A percentile compares a stretch with the other conserved stretches of the same genome.
These are phyloP conservation scores for Isoetes engelmannii DNA, from an alignment of 83 land plant genomes.

Conservation along the genomic window DNA sequence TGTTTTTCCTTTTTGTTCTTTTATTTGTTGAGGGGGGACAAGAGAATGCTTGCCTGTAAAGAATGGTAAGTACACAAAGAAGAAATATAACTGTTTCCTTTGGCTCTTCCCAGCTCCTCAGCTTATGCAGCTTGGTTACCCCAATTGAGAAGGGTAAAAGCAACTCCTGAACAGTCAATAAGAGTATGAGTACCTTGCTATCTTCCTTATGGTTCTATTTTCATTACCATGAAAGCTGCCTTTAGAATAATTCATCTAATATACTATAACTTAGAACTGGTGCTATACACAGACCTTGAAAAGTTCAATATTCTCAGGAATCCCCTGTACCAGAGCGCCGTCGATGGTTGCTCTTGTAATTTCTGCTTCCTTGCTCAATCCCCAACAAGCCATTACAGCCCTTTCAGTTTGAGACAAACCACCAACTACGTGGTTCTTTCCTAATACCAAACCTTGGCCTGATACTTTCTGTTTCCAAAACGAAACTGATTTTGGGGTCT, in stretches of 20 bases:
- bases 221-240: neutral
- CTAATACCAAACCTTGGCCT: constrained; percentile 55
- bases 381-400: constrained; percentile 58
- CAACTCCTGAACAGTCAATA: constrained; percentile 52
- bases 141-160: constrained; percentile 54
- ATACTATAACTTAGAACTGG: neutral
- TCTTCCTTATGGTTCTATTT: neutral
- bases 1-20: too few species aligned
- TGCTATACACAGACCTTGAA: constrained; percentile 51
- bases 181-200: neutral
- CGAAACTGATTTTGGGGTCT: constrained; percentile 39
- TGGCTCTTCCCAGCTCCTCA: constrained; percentile 85
- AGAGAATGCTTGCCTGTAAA: constrained; percentile 50
- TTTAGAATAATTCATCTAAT: neutral
- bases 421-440: constrained; percentile 75
- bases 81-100: constrained; percentile 51
- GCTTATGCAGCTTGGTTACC: constrained; percentile 49
- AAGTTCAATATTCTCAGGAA: constrained; percentile 93
- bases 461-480: constrained; percentile 67
- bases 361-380: constrained; percentile 50
- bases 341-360: constrained; percentile 87
- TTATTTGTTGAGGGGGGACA: too few species aligned
- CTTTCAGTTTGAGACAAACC: constrained; percentile 53
- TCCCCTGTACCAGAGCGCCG: constrained; percentile 79
- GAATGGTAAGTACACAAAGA: constrained; percentile 39